These are phyloP conservation scores for Eimeria mitis DNA, from an alignment of 169 alveolate genomes.

Conservation along the genomic window DNA sequence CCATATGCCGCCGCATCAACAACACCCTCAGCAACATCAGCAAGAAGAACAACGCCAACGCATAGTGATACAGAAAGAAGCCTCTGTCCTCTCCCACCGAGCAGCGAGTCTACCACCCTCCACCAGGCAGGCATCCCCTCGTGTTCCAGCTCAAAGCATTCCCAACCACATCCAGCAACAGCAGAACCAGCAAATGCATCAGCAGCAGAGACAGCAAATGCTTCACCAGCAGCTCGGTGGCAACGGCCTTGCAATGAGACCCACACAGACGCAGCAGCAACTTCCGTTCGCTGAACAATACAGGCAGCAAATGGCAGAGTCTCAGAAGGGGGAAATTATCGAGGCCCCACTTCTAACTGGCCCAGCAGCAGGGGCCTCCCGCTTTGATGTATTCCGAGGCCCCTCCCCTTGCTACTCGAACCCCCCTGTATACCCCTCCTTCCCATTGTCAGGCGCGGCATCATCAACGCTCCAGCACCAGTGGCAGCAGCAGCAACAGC, in stretches of 20 bases:
- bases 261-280: conserved; percentile 7
- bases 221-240: neutral
- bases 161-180: conserved; percentile 48
- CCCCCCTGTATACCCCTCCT: conserved; percentile 39
- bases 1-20: conserved; percentile 19
- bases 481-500: conserved; percentile 64
- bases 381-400: conserved; percentile 26
- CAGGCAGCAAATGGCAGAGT: conserved; percentile 5
- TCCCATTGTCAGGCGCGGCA: neutral
- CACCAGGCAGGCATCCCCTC: conserved; percentile 36
- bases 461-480: conserved; percentile 24
- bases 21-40: conserved; percentile 3
- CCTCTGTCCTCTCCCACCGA: conserved; percentile 20
- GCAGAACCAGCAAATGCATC: conserved; percentile 29
- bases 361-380: conserved; percentile 4
- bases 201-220: conserved; percentile 7
- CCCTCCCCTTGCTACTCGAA: conserved; percentile 27
- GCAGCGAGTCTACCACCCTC: conserved; percentile 59
- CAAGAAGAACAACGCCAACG: conserved; percentile 3
- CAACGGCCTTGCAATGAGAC: neutral
- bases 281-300: neutral
- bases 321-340: neutral
- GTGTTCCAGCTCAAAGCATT: conserved; percentile 28
- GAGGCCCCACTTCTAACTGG: neutral
- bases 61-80: conserved; percentile 22